These are phyloP conservation scores for Zancudomyces culisetae DNA, from an alignment of 371 early-diverging fungal species.

Conservation along the genomic window DNA sequence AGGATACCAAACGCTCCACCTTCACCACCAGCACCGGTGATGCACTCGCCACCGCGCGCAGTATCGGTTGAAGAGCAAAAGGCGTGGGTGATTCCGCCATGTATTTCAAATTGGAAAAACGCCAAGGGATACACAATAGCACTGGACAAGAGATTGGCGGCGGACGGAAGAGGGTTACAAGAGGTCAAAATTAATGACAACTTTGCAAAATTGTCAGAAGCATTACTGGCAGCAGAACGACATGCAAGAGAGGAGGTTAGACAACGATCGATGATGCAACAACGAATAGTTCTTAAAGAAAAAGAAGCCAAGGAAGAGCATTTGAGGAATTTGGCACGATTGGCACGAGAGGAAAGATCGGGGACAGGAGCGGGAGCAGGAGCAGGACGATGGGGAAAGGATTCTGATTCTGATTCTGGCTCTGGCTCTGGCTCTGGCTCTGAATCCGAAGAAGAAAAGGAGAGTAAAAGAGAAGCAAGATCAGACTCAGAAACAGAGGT, in stretches of 20 bases:
- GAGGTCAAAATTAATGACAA: conserved; percentile 77
- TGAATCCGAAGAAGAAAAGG: background rate
- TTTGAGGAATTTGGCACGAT: conserved; percentile 70
- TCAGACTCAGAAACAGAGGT: background rate
- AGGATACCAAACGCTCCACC: conserved; percentile 74
- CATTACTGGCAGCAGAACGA: conserved; percentile 78
- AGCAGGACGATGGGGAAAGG: background rate
- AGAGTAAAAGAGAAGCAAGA: background rate
- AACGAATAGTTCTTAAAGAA: conserved; percentile 82
- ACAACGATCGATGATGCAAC: conserved; percentile 70
- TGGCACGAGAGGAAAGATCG: conserved; percentile 71
- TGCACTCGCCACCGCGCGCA: conserved; percentile 94
- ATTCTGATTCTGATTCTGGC: background rate
- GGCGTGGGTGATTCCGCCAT: conserved; percentile 92
- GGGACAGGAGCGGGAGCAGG: background rate
- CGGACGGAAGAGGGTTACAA: conserved; percentile 88
- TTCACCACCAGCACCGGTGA: conserved; percentile 87
- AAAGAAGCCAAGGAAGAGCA: conserved; percentile 84
- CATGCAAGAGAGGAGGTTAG: conserved; percentile 87
- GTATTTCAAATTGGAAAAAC: conserved; percentile 97
- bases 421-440: background rate
- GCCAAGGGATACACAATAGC: conserved; percentile 96
- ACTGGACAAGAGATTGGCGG: conserved; percentile 90
- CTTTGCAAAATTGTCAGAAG: conserved; percentile 88
- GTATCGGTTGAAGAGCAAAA: conserved; percentile 83